Evolutionary conservation across 2,329 filamentous ascomycete genomes (phyloP).

Genomic region (Elsinoe fawcettii): DNA sequence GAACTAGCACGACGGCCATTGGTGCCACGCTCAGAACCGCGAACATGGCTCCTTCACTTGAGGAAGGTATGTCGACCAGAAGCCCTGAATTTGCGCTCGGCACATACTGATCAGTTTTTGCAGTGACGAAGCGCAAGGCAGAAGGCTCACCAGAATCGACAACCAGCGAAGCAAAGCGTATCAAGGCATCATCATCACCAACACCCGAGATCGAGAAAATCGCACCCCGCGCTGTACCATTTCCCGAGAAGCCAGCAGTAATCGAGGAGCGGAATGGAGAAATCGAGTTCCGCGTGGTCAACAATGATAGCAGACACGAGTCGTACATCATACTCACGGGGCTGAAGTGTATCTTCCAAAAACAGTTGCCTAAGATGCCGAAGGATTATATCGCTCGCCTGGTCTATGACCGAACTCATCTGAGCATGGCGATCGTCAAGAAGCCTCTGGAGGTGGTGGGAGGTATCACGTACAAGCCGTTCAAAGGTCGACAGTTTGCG

Average conservation of each 20-base stretch:
- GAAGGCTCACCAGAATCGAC: slow-evolving; percentile 54
- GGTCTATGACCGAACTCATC: slow-evolving; percentile 92
- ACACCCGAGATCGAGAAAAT: slow-evolving; percentile 24
- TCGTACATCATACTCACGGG: slow-evolving; percentile 92
- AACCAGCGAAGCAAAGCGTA: slow-evolving; percentile 53
- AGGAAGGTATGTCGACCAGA: background rate
- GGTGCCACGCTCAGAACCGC: background rate
- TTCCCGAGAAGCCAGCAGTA: slow-evolving; percentile 89
- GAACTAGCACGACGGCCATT: background rate
- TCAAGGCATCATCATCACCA: slow-evolving; percentile 43
- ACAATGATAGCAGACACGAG: slow-evolving; percentile 84
- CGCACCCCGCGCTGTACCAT: slow-evolving; percentile 54
- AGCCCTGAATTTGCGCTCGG: background rate
- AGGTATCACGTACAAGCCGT: slow-evolving; percentile 92
- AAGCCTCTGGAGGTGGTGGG: slow-evolving; percentile 52
- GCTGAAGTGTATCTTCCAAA: slow-evolving; percentile 96
- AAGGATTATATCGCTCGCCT: slow-evolving; percentile 97
- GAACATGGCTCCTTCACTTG: slow-evolving; percentile 6
- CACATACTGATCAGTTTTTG: background rate
- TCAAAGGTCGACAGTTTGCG: slow-evolving; percentile 84
- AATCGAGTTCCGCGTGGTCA: slow-evolving; percentile 95
- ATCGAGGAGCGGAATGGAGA: slow-evolving; percentile 88
- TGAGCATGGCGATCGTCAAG: slow-evolving; percentile 96
- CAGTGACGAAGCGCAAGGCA: slow-evolving; percentile 59
- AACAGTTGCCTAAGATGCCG: slow-evolving; percentile 97